Evolutionary conservation across 768 basidiomycete genomes (phyloP).

Genomic region (Amanita exitialis): DNA sequence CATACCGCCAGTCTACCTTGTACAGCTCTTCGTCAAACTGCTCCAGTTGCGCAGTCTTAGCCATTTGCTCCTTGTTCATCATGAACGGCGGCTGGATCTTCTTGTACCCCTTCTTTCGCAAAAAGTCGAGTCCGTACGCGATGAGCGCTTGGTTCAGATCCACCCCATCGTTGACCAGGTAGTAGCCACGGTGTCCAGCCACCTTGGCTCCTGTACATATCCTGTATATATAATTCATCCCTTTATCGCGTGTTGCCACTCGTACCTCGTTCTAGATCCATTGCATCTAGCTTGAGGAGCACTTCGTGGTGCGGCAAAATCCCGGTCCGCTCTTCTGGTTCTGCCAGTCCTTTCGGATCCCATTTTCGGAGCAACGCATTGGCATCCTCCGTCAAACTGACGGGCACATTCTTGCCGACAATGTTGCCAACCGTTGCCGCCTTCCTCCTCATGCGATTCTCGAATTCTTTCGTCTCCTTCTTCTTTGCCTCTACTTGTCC

Average conservation of each 20-base stretch:
- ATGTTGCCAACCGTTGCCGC: slow-evolving; percentile 86
- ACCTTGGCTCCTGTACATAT: slow-evolving; percentile 71
- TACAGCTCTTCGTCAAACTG: slow-evolving; percentile 99
- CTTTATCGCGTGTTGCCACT: background rate
- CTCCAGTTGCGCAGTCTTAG: slow-evolving; percentile 93
- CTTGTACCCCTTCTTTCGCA: slow-evolving; percentile 74
- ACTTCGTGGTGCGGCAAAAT: slow-evolving; percentile 99
- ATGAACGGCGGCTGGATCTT: slow-evolving; percentile 97
- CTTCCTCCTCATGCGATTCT: slow-evolving; percentile 68
- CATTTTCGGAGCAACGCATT: slow-evolving; percentile 75
- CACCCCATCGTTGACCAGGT: slow-evolving; percentile 89
- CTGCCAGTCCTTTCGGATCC: slow-evolving; percentile 73
- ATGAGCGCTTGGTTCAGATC: slow-evolving; percentile 97
- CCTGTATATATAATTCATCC: slow-evolving; percentile 1
- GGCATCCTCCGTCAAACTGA: slow-evolving; percentile 92
- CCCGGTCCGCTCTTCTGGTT: slow-evolving; percentile 60
- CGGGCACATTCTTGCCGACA: slow-evolving; percentile 77
- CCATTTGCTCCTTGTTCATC: slow-evolving; percentile 98
- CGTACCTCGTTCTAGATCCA: slow-evolving; percentile 94
- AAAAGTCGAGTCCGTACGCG: slow-evolving; percentile 89
- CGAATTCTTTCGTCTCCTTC: slow-evolving; percentile 69
- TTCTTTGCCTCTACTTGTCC: slow-evolving; percentile 67
- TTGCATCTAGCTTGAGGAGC: slow-evolving; percentile 83
- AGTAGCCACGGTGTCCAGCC: slow-evolving; percentile 93
- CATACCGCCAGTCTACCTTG: slow-evolving; percentile 47